These are phyloP conservation scores for Aspergillus aculeatinus DNA, from an alignment of 2,329 filamentous ascomycete genomes.

Conservation along the genomic window DNA sequence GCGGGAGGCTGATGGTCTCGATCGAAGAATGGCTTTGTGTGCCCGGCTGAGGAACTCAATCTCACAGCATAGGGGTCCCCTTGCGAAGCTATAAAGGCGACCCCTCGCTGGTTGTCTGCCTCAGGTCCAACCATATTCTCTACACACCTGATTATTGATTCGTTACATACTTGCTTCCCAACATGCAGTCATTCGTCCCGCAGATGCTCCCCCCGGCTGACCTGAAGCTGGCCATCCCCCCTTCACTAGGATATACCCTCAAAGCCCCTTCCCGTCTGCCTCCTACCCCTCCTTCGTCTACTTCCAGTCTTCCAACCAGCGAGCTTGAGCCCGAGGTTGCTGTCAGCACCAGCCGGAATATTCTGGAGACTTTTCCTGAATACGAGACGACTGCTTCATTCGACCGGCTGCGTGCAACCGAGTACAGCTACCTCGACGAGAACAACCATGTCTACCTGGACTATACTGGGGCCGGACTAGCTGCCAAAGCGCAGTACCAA, in stretches of 20 bases:
- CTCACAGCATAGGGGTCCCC: background rate
- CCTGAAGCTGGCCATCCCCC: background rate
- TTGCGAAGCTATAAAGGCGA: background rate
- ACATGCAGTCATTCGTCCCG: background rate
- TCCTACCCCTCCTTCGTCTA: background rate
- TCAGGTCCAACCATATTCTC: background rate
- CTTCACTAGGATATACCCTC: background rate
- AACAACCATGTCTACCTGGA: constrained; percentile 12
- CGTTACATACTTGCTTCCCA: background rate
- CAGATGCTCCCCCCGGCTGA: background rate
- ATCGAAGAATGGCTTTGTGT: background rate
- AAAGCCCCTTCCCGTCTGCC: background rate
- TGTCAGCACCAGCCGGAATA: background rate
- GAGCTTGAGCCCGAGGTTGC: background rate
- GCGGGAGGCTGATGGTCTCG: background rate
- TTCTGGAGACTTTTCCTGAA: constrained; percentile 9
- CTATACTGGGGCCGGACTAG: constrained; percentile 11
- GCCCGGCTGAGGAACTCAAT: background rate
- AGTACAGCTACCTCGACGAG: constrained; percentile 14
- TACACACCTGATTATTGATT: background rate
- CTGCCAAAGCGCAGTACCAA: constrained; percentile 9
- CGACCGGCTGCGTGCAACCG: constrained; percentile 8
- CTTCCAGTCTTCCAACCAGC: background rate
- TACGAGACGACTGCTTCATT: constrained; percentile 5
- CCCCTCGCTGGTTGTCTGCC: background rate